phyloP scores from a whole-genome alignment of 1,284 basidiomycete species.

The Malassezia vespertilionis region DNA sequence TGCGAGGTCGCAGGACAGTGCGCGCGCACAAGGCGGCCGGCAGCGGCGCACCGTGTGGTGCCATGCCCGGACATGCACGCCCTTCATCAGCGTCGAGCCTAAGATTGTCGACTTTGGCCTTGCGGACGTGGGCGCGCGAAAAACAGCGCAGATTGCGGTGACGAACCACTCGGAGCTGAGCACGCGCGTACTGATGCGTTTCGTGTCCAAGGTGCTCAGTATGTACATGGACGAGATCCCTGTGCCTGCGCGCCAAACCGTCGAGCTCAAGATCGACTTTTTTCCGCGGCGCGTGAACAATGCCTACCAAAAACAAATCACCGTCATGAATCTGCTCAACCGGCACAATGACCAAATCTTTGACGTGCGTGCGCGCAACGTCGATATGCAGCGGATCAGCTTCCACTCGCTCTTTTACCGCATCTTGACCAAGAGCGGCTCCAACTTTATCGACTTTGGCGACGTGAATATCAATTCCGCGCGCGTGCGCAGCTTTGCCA shows the following conservation, averaged over 20 bases:
- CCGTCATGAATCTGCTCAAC: slow-evolving; percentile 48
- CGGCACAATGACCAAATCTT: slow-evolving; percentile 50
- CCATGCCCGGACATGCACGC: slow-evolving; percentile 50
- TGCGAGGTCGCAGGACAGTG: slow-evolving; percentile 36
- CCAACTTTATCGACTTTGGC: slow-evolving; percentile 53
- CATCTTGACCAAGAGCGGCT: slow-evolving; percentile 51
- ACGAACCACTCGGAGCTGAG: slow-evolving; percentile 50
- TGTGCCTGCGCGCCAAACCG: slow-evolving; percentile 50
- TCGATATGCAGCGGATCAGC: slow-evolving; percentile 52
- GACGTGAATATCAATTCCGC: slow-evolving; percentile 51
- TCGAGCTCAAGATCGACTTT: slow-evolving; percentile 51
- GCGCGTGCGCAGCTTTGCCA: slow-evolving; percentile 50
- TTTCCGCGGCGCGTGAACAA: slow-evolving; percentile 52
- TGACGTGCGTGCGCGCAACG: slow-evolving; percentile 51
- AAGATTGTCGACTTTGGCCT: slow-evolving; percentile 51
- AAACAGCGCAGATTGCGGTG: slow-evolving; percentile 49
- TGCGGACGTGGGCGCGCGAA: slow-evolving; percentile 51
- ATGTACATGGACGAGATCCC: slow-evolving; percentile 51
- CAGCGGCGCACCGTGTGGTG: slow-evolving; percentile 48
- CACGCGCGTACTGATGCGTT: slow-evolving; percentile 51
- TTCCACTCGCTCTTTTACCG: slow-evolving; percentile 53
- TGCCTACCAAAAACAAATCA: slow-evolving; percentile 52
- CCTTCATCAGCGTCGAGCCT: slow-evolving; percentile 49
- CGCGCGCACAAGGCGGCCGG: slow-evolving; percentile 36
- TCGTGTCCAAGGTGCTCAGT: slow-evolving; percentile 52